Conservation (phyloP, 2,329 filamentous ascomycete species). For the Aspergillus alliaceus region DNA sequence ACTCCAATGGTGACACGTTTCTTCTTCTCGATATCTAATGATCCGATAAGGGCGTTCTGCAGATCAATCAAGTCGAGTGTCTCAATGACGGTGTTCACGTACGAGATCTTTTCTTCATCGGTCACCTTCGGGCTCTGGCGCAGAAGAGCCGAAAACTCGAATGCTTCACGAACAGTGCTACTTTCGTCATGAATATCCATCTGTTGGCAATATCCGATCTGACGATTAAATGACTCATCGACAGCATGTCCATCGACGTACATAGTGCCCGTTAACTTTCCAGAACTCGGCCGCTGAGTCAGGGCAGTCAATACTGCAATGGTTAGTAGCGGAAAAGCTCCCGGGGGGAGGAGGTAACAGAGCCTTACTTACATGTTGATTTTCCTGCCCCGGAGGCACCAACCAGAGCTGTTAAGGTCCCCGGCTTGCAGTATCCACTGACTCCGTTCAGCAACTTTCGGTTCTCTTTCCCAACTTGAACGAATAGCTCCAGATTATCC, state of each 20-base stretch:
- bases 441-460: conserved; percentile 66
- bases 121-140: conserved; percentile 59
- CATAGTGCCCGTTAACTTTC: conserved; percentile 67
- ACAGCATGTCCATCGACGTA: conserved; percentile 67
- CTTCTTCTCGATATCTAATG: conserved; percentile 67
- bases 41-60: conserved; percentile 65
- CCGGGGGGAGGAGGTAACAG: conserved; percentile 51
- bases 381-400: conserved; percentile 82
- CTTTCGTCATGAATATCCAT: conserved; percentile 70
- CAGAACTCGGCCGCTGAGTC: conserved; percentile 68
- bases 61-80: conserved; percentile 65
- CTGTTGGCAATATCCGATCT: conserved; percentile 71
- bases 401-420: conserved; percentile 76
- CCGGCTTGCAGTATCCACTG: conserved; percentile 76
- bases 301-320: conserved; percentile 70
- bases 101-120: conserved; percentile 60
- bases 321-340: not conserved
- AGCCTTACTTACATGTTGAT: conserved; percentile 61
- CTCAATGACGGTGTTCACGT: conserved; percentile 62
- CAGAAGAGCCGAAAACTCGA: conserved; percentile 68
- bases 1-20: conserved; percentile 74
- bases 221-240: conserved; percentile 67
- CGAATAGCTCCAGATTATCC: conserved; percentile 68
- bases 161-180: conserved; percentile 65
- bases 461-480: conserved; percentile 66